A percentile compares a stretch with the other conserved stretches of the same genome.
Conservation (phyloP, 306 rosid species). For the Prunus padus region DNA sequence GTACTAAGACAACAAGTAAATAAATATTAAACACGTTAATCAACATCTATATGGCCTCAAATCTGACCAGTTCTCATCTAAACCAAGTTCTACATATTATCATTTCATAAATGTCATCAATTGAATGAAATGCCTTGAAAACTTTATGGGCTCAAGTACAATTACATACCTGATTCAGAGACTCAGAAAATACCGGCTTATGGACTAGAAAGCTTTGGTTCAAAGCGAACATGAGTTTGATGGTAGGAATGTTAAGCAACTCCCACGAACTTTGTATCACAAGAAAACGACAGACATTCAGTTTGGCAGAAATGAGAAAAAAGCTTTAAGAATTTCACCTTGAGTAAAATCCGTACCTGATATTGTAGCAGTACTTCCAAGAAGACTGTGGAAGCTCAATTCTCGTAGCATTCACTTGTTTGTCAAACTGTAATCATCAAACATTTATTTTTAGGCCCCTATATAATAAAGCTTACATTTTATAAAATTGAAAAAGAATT, state of each 20-base stretch:
- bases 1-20: background rate
- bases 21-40: background rate
- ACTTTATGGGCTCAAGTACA: background rate
- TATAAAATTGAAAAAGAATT: slow-evolving; percentile 4
- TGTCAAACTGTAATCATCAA: slow-evolving; percentile 56
- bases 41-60: background rate
- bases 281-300: slow-evolving; percentile 22
- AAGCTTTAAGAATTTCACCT: background rate
- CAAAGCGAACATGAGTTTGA: slow-evolving; percentile 39
- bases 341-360: slow-evolving; percentile 34
- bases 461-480: slow-evolving; percentile 4
- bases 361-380: slow-evolving; percentile 60
- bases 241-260: slow-evolving; percentile 34
- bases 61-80: background rate
- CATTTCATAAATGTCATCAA: background rate
- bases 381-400: slow-evolving; percentile 8
- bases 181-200: slow-evolving; percentile 32
- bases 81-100: background rate
- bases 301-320: slow-evolving; percentile 23
- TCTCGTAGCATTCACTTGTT: slow-evolving; percentile 48
- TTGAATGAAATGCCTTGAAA: background rate
- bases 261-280: slow-evolving; percentile 33
- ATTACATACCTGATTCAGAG: slow-evolving; percentile 29
- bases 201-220: slow-evolving; percentile 50
- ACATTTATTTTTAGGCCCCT: slow-evolving; percentile 12